A percentile compares a stretch with the other conserved stretches of the same genome.
Conservation (phyloP, 2,329 filamentous ascomycete species). For the Diatrype stigma region DNA sequence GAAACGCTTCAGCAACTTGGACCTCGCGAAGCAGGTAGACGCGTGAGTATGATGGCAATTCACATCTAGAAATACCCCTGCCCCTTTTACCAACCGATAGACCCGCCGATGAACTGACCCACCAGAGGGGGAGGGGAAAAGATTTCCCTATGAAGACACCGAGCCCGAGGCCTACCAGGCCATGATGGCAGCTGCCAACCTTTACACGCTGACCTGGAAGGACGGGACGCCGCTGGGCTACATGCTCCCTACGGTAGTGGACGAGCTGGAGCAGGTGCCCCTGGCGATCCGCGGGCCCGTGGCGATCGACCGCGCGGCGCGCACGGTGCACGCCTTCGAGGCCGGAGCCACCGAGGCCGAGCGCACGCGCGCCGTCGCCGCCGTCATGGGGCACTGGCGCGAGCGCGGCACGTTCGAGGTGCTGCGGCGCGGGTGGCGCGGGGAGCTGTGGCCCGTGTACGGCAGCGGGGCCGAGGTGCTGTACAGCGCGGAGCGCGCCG, state of each 20-base stretch:
- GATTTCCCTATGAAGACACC: conserved; percentile 71
- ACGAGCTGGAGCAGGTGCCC: conserved; percentile 45
- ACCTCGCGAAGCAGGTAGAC: conserved; percentile 51
- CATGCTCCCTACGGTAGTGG: conserved; percentile 47
- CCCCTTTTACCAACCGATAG: too few relatives aligned
- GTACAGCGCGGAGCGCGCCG: conserved; percentile 74
- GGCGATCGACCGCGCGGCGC: conserved; percentile 52
- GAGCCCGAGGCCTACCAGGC: conserved; percentile 52
- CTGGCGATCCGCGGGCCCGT: conserved; percentile 52
- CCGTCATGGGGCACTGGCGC: conserved; percentile 64
- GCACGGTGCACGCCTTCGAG: conserved; percentile 61
- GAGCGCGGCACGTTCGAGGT: conserved; percentile 68
- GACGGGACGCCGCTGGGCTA: conserved; percentile 54
- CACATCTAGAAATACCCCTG: too few relatives aligned
- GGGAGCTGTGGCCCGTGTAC: conserved; percentile 79
- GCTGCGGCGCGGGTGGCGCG: conserved; percentile 72
- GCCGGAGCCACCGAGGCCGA: conserved; percentile 52
- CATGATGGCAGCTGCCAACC: conserved; percentile 51
- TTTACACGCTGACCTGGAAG: conserved; percentile 64
- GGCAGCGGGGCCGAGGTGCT: conserved; percentile 56
- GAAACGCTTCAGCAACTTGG: conserved; percentile 37
- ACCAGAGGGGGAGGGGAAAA: too few relatives aligned
- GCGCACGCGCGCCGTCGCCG: conserved; percentile 53
- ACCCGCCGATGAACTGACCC: too few relatives aligned
- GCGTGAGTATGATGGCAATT: conserved; percentile 36